Evolutionary conservation across 306 rosid genomes (phyloP).

Genomic region (Begonia masoniana): DNA sequence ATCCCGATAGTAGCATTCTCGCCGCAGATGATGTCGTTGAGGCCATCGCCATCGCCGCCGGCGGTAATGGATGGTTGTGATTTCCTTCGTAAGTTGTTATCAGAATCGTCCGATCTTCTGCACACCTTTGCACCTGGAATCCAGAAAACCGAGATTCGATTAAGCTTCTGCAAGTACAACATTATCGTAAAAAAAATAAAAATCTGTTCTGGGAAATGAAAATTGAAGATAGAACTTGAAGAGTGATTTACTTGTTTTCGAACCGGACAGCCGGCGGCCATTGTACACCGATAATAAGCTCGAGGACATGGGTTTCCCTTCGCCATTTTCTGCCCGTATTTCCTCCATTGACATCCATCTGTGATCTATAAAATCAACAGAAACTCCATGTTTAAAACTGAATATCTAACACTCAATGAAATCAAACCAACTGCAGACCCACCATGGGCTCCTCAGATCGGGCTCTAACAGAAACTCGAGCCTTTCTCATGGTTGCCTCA

Average conservation of each 20-base stretch:
- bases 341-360: slow-evolving; percentile 96
- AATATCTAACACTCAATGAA: not conserved
- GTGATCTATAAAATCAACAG: slow-evolving; percentile 28
- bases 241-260: slow-evolving; percentile 53
- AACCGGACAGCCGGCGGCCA: slow-evolving; percentile 72
- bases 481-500: slow-evolving; percentile 70
- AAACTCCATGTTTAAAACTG: too few species aligned
- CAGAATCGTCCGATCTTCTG: slow-evolving; percentile 48
- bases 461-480: slow-evolving; percentile 74
- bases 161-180: too few species aligned
- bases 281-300: slow-evolving; percentile 80
- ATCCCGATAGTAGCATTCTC: slow-evolving; percentile 60
- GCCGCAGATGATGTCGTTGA: slow-evolving; percentile 71
- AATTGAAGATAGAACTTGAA: not conserved
- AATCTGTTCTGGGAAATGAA: not conserved
- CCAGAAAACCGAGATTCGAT: too few species aligned
- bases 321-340: slow-evolving; percentile 88
- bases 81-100: slow-evolving; percentile 80
- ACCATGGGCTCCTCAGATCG: slow-evolving; percentile 69
- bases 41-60: slow-evolving; percentile 79
- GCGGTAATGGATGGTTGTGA: slow-evolving; percentile 77
- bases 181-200: too few species aligned
- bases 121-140: slow-evolving; percentile 77
- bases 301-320: slow-evolving; percentile 91
- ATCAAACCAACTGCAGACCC: not conserved